Evolutionary conservation across 345 rosid species (phyloP).

Genomic region (Corchorus capsularis): DNA sequence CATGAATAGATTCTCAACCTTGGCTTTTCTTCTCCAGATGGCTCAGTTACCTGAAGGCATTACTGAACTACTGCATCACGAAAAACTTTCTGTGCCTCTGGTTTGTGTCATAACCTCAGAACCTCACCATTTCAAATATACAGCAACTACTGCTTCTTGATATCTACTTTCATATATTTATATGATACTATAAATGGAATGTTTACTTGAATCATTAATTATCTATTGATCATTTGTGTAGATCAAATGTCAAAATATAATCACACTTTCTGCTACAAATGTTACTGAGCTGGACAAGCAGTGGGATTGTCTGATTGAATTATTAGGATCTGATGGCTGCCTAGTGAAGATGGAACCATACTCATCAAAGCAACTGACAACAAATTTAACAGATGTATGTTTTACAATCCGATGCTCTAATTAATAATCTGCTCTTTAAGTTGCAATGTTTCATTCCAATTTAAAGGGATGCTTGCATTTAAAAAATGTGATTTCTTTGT

Average conservation of each 20-base stretch:
- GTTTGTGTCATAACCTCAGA: conserved; percentile 47
- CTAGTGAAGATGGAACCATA: conserved; percentile 55
- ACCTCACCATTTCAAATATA: conserved; percentile 13
- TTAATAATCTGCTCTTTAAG: background rate
- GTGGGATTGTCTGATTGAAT: conserved; percentile 83
- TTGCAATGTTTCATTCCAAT: background rate
- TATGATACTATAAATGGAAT: background rate
- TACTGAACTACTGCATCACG: conserved; percentile 88
- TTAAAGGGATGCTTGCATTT: background rate
- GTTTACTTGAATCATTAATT: background rate
- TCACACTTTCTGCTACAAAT: conserved; percentile 78
- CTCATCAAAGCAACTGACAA: conserved; percentile 45
- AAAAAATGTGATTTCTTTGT: background rate
- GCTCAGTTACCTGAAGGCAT: conserved; percentile 95
- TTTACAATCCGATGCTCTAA: background rate
- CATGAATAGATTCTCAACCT: conserved; percentile 27
- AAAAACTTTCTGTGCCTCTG: conserved; percentile 82
- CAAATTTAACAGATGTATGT: conserved; percentile 73
- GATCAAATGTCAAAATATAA: conserved; percentile 85
- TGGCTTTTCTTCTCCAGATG: conserved; percentile 61
- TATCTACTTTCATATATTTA: background rate
- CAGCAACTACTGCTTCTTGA: background rate
- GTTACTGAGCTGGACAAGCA: conserved; percentile 68
- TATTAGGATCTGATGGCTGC: conserved; percentile 48
- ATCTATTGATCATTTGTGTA: conserved; percentile 27